A percentile compares a stretch with the other conserved stretches of the same genome.
These are phyloP conservation scores for Phytophthora fragariae DNA, from an alignment of 352 stramenopile genomes.

Conservation along the genomic window DNA sequence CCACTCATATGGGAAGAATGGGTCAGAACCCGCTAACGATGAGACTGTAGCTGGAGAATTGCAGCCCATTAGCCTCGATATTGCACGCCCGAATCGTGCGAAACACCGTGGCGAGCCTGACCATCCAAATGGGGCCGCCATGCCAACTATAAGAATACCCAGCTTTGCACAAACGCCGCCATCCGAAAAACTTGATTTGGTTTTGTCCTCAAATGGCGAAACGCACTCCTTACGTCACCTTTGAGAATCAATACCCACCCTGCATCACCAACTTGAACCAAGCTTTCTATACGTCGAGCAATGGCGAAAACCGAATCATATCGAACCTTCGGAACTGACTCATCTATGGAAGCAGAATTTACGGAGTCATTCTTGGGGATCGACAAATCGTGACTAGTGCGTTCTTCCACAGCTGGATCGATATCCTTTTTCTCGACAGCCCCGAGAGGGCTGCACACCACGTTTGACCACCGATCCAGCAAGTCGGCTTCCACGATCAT, in stretches of 20 bases:
- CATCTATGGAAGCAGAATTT: conserved; percentile 6
- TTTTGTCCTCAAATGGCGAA: conserved; percentile 11
- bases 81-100: background rate
- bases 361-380: conserved; percentile 6
- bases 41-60: background rate
- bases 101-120: conserved; percentile 8
- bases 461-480: background rate
- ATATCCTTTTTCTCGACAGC: conserved; percentile 28
- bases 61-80: background rate
- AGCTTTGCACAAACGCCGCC: conserved; percentile 12
- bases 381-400: conserved; percentile 25
- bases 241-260: conserved; percentile 11
- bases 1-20: conserved; percentile 41
- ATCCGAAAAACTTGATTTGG: conserved; percentile 14
- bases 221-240: conserved; percentile 27
- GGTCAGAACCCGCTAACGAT: background rate
- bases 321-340: conserved; percentile 8
- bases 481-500: conserved; percentile 15
- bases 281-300: conserved; percentile 17
- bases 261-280: background rate
- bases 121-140: conserved; percentile 22
- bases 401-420: conserved; percentile 12
- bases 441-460: conserved; percentile 22
- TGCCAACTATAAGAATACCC: conserved; percentile 17
- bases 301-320: conserved; percentile 23